Base-by-base conservation (phyloP, 1,284 basidiomycete species). In the Grifola frondosa region DNA sequence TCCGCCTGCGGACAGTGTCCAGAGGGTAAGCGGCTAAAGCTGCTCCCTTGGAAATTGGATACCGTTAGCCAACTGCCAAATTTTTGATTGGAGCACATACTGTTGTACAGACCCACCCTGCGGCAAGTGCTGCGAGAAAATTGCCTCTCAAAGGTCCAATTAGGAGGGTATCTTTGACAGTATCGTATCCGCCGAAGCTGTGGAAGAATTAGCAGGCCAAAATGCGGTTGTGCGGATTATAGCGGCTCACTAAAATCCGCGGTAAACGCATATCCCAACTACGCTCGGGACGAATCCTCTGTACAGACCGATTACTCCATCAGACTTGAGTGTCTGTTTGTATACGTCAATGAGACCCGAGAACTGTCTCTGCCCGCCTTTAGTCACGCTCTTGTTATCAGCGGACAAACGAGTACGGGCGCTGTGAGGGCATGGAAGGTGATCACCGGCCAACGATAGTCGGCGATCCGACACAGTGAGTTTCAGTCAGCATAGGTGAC, bases 21-120 rank as follows among this genome's bases (percentile, higher is more conserved):
- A 85, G 67, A 7, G 81, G 82, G 64, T 85, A 85, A 37, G 81
- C 75, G 48, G 72, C 75, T 50, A 84, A 67, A 50, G 80, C 73
- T 40, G 81, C 81, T 50, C 70, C 71, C 70, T 71, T 37, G 8
- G 17, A n/a, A 7, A 19, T 25, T 24, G 4, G 20, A 8, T 9
- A n/a, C 13, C 13, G 17, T 10, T 12, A 12, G 8, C 30, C 29
- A 9, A 38, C 1, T 35, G 32, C 6, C 13, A 40, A 22, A 21
- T 21, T 26, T 15, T 13, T n/a, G 13, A 21, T 9, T 46, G 59
- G 26, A 37, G 20, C 6, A 53, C 64, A 38, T 26, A 71, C 71
- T 21, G 75, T 78, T 30, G 77, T 80, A 44, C 74, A 75, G 46
- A 57, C 61, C 74, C 75, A 81, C 42, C 79, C 79, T 30, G 80